Evolutionary conservation across 1,284 basidiomycete genomes (phyloP).

Genomic region (Malassezia slooffiae): DNA sequence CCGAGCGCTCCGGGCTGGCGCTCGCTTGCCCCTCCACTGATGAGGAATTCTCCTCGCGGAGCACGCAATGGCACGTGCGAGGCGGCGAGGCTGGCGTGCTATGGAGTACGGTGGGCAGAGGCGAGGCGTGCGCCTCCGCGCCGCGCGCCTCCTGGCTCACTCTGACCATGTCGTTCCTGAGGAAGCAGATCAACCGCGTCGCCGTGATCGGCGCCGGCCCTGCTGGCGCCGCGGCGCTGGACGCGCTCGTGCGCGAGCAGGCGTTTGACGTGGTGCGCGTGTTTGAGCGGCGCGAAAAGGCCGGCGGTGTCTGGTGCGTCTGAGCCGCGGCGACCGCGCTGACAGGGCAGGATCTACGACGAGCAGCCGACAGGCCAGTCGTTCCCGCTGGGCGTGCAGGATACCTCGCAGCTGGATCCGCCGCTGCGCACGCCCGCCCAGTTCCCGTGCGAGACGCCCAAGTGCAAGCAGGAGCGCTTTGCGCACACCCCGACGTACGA

Average conservation of each 20-base stretch:
- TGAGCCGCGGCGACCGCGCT: no score
- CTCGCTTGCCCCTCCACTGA: no score
- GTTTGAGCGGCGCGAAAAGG: conserved; percentile 7
- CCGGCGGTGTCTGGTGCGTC: conserved; percentile 2
- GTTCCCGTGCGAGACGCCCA: no score
- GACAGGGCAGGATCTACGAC: not conserved
- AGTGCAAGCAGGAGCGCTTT: not conserved
- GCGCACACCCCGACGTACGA: not conserved
- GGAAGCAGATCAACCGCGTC: not conserved
- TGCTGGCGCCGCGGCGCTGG: not conserved
- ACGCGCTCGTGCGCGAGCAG: conserved; percentile 1
- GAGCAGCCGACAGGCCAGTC: not conserved
- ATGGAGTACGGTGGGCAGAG: no score
- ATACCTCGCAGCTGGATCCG: not conserved
- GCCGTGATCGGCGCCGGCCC: conserved; percentile 4
- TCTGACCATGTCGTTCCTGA: conserved; percentile 2
- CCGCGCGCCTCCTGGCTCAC: no score
- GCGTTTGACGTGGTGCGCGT: not conserved
- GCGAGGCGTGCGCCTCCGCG: no score
- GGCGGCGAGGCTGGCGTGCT: no score
- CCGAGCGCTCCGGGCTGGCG: no score
- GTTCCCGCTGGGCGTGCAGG: not conserved
- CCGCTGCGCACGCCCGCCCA: not conserved
- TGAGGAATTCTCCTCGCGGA: no score
- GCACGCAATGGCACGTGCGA: no score